These are phyloP conservation scores for Lipomyces spencermartinsiae DNA, from an alignment of 805 yeast species.

Conservation along the genomic window DNA sequence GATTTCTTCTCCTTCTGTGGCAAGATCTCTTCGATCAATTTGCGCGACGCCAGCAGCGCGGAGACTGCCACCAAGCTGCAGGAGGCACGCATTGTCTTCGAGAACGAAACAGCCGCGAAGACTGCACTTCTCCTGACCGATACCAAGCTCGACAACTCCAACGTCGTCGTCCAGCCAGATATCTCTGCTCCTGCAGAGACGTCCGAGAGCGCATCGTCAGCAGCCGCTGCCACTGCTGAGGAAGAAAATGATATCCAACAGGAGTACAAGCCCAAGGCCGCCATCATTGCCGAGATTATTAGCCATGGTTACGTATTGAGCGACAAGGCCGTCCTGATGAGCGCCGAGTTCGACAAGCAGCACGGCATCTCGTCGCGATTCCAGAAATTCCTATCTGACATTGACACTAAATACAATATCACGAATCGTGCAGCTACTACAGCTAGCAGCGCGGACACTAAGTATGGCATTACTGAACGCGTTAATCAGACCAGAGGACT, in stretches of 20 bases:
- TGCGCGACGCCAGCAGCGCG: conserved; percentile 24
- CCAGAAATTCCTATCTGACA: conserved; percentile 57
- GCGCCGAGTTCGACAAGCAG: conserved; percentile 67
- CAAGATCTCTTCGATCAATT: conserved; percentile 47
- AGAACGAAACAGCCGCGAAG: conserved; percentile 63
- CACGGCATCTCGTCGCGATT: conserved; percentile 67
- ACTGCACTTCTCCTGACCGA: conserved; percentile 76
- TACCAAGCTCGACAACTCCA: conserved; percentile 69
- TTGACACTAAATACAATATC: conserved; percentile 45
- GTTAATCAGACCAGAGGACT: conserved; percentile 44
- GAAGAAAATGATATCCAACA: conserved; percentile 60
- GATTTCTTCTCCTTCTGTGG: conserved; percentile 84
- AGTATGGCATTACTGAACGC: conserved; percentile 51
- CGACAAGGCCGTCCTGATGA: conserved; percentile 65
- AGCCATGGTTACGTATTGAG: conserved; percentile 74
- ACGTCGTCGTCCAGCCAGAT: conserved; percentile 55
- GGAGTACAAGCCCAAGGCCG: conserved; percentile 77
- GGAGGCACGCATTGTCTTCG: conserved; percentile 60
- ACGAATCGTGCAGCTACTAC: conserved; percentile 34
- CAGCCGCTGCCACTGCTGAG: conserved; percentile 28
- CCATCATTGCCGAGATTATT: conserved; percentile 76
- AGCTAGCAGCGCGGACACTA: conserved; percentile 46
- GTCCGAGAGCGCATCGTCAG: conserved; percentile 27
- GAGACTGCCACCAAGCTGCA: conserved; percentile 47
- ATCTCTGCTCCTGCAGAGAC: conserved; percentile 35